phyloP scores from a whole-genome alignment of 1,284 basidiomycete species.

The Retiboletus fuscus region DNA sequence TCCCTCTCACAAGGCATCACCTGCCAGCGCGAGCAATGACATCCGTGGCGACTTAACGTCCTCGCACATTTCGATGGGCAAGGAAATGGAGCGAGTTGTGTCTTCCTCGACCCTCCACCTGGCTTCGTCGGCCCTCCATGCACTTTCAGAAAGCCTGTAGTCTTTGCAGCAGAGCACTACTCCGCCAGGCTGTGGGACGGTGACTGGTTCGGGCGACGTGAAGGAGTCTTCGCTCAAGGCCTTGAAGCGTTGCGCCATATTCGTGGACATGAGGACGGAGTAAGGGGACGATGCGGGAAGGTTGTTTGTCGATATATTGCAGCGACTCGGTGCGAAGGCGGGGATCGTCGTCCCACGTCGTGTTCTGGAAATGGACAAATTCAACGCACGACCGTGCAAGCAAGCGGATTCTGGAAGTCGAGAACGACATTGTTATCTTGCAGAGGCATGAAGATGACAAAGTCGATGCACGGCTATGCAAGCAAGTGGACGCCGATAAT shows the following conservation, averaged over 20 bases:
- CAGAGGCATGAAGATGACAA: too few relatives aligned
- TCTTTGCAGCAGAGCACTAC: constrained; percentile 57
- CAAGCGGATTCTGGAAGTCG: too few relatives aligned
- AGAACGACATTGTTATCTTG: too few relatives aligned
- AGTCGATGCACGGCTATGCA: too few relatives aligned
- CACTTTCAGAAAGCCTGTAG: constrained; percentile 67
- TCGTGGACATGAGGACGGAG: constrained; percentile 89
- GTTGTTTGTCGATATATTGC: constrained; percentile 88
- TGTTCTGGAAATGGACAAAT: neutral
- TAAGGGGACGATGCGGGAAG: constrained; percentile 87
- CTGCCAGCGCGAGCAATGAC: constrained; percentile 1
- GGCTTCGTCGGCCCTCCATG: constrained; percentile 68
- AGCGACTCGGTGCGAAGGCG: constrained; percentile 85
- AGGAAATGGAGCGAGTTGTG: constrained; percentile 42
- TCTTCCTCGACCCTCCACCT: constrained; percentile 59
- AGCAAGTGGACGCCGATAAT: too few relatives aligned
- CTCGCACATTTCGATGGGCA: constrained; percentile 42
- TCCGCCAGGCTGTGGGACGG: constrained; percentile 46
- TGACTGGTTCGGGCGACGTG: constrained; percentile 37
- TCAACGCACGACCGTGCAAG: too few relatives aligned
- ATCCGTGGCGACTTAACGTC: constrained; percentile 29
- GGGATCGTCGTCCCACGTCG: too few relatives aligned
- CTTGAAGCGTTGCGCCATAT: constrained; percentile 84
- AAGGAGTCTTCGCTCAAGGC: too few relatives aligned
- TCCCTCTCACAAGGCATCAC: constrained; percentile 13